Evolutionary conservation across 352 stramenopile species (phyloP), one percentile per base, ranked within the genome.

Genomic region (Phytophthora parvispora): DNA sequence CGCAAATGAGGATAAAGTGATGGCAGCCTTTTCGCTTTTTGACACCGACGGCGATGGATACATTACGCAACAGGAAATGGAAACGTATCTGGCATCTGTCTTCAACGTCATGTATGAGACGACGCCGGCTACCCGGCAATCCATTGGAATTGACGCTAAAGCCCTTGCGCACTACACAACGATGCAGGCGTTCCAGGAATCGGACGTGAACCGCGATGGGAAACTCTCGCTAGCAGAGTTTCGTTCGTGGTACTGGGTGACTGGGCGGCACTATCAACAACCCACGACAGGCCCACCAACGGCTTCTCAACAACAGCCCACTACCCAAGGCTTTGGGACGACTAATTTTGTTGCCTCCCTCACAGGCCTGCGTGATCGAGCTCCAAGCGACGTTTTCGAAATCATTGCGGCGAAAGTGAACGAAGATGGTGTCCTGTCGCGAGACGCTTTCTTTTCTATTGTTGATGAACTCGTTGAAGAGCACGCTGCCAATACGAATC

Each of bases 41-140:
- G 92, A 98, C 59, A 75, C 73, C 0, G 83, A 97, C 52, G 78
- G 80, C 5, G 89, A 97, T 56, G 92, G 92, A 27, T 96, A 86
- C 57, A 97, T 97, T 71, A 93, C 86, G 1, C 62, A 79, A 20
- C 65, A 86, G 16, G 89, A 97, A 58, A 96, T 97, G 90, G 74
- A 87, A 51, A 81, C 69, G 53, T 97, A 97, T 69, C 52, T 97
- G 40, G 60, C 82, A 29, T 89, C 83, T 0, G 86, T 95, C 3
- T 95, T 92, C 65, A 75, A 75, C 22, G 79, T 95, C 15, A 80
- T 96, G 64, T 94, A 86, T 58, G 74, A 89, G 25, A 68, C 75
- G 0, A 77, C 57, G 16, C 64, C 78, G 40, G 52, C 60, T 34
- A 64, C 57, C 48, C 86, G 74, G 42, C 60, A 77, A 43, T 69